phyloP scores from a whole-genome alignment of 805 yeast species.

The Spathaspora passalidarum region DNA sequence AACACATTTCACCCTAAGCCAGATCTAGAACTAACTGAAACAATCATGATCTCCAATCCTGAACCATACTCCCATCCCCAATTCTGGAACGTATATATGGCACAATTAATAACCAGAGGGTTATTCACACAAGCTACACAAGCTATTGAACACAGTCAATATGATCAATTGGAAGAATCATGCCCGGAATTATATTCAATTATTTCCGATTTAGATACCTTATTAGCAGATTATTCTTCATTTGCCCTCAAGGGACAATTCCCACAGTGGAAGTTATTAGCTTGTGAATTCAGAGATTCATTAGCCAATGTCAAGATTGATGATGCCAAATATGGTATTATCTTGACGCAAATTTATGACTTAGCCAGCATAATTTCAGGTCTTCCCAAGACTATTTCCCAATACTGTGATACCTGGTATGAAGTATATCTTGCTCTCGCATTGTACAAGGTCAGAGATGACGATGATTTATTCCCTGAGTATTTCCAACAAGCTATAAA shows the following conservation, averaged over 20 bases:
- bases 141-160: slow-evolving; percentile 45
- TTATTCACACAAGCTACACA: slow-evolving; percentile 52
- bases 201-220: slow-evolving; percentile 38
- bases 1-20: slow-evolving; percentile 71
- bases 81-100: slow-evolving; percentile 63
- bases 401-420: slow-evolving; percentile 61
- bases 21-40: slow-evolving; percentile 46
- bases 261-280: slow-evolving; percentile 47
- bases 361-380: slow-evolving; percentile 47
- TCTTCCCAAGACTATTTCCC: slow-evolving; percentile 46
- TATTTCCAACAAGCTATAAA: slow-evolving; percentile 30
- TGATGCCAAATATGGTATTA: slow-evolving; percentile 22
- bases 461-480: slow-evolving; percentile 27
- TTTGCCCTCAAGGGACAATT: slow-evolving; percentile 41
- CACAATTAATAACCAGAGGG: slow-evolving; percentile 60
- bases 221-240: slow-evolving; percentile 40
- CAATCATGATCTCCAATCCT: slow-evolving; percentile 41
- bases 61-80: slow-evolving; percentile 47
- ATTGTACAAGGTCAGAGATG: slow-evolving; percentile 57
- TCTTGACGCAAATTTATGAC: slow-evolving; percentile 38
- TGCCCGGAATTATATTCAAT: slow-evolving; percentile 32
- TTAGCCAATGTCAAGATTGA: slow-evolving; percentile 21
- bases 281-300: slow-evolving; percentile 49
- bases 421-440: slow-evolving; percentile 58
- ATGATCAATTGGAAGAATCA: slow-evolving; percentile 30